Evolutionary conservation across 228 moss, liverwort and hornwort genomes (phyloP), one percentile per base, ranked within the genome.

Genomic region (Sphagnum magellanicum): DNA sequence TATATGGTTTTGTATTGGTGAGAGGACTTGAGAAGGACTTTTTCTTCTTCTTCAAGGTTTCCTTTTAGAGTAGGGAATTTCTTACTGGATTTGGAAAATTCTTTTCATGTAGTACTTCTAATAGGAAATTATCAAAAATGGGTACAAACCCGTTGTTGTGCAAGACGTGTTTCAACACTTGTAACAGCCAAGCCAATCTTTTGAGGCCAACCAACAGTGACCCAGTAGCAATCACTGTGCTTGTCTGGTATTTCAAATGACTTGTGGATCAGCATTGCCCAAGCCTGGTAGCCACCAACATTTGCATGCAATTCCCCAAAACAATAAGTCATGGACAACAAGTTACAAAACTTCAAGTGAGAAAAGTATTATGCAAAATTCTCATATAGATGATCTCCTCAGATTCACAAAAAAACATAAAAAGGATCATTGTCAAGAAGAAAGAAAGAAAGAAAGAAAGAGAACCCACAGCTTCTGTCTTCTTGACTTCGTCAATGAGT

Each of bases 161-260:
- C 87, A 52, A 87, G 72, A 64, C 75, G 70, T 59, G 74, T 87
- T 68, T 84, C 77, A 66, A 84, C 81, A 69, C 65, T 70, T 61
- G 76, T 69, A 52, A 79, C 71, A 60, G 75, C 82, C 16, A 59
- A 51, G 12, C 76, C 77, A 57, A 90, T 84, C 68, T 84, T 79
- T 66, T 85, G 84, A 64, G 90, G 87, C 90, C 90, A 90, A 71
- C 81, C 82, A 49, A 90, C 77, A 7, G 87, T 90, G n/a, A 80
- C 79, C 90, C 90, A 90, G 48, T 90, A 84, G 71, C 78, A 80
- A 51, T 87, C 77, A 66, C 80, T 87, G 63, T 82, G 80, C 67
- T 78, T 78, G 70, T 85, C 84, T 53, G 90, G 90, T 70, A 87
- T 75, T 67, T 82, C 75, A 67, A 82, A 87, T 65, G 78, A 77